Percentiles rank a stretch among this genome's conserved stretches.
Conservation (phyloP, 2,329 filamentous ascomycete genomes). For the Epichloe amarillans region DNA sequence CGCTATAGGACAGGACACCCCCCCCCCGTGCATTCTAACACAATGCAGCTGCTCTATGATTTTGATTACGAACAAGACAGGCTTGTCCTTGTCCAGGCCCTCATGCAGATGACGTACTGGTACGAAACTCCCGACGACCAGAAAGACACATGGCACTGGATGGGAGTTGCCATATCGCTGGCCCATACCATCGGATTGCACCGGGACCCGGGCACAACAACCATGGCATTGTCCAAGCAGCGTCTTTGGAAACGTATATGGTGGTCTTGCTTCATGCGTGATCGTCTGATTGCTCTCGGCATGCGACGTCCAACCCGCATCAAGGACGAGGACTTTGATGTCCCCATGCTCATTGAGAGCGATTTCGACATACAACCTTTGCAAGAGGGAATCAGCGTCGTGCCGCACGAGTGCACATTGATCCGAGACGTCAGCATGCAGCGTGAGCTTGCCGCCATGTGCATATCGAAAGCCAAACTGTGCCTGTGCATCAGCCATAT, state of each 20-base stretch:
- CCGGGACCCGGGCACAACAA: constrained; percentile 65
- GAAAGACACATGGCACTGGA: constrained; percentile 98
- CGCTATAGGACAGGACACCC: too few species aligned
- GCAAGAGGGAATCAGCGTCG: constrained; percentile 52
- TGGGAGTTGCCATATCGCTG: constrained; percentile 87
- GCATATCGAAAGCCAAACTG: constrained; percentile 80
- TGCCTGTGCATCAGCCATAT: constrained; percentile 84
- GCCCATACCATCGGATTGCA: constrained; percentile 90
- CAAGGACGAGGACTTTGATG: constrained; percentile 86
- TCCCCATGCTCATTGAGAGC: constrained; percentile 71
- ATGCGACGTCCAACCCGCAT: constrained; percentile 89
- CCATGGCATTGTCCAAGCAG: constrained; percentile 59
- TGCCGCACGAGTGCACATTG: constrained; percentile 57
- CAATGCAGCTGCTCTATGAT: constrained; percentile 64
- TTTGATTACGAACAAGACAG: constrained; percentile 91
- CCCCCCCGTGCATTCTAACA: constrained; percentile 7
- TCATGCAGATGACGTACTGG: constrained; percentile 93
- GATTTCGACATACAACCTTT: constrained; percentile 72
- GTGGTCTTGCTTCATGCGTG: constrained; percentile 96
- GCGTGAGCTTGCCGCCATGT: constrained; percentile 70
- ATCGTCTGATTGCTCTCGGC: constrained; percentile 80
- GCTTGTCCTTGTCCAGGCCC: constrained; percentile 73
- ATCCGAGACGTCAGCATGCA: constrained; percentile 62
- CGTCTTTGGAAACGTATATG: constrained; percentile 90
- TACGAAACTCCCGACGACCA: constrained; percentile 95